A percentile compares a stretch with the other conserved stretches of the same genome.
Evolutionary conservation across 2,329 filamentous ascomycete genomes (phyloP).

Genomic region (Plectosphaerella cucumerina): DNA sequence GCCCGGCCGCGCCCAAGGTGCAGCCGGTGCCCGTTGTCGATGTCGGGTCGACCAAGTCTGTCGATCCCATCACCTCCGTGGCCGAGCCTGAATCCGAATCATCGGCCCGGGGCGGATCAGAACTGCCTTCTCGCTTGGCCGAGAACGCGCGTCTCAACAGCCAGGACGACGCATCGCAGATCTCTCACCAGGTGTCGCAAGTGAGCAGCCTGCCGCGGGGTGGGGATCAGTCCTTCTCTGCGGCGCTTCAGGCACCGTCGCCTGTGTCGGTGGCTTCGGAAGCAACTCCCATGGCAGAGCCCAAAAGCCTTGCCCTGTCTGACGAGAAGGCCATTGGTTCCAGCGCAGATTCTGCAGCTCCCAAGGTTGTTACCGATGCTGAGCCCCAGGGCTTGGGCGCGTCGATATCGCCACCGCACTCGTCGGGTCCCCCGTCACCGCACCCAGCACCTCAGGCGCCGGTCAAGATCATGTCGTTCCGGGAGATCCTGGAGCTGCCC

Average conservation of each 20-base stretch:
- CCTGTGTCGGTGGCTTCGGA: conserved; percentile 34
- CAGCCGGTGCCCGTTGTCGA: too few relatives aligned
- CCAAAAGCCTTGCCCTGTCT: conserved; percentile 31
- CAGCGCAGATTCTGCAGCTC: too few relatives aligned
- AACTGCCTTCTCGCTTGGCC: neutral
- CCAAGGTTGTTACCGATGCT: too few relatives aligned
- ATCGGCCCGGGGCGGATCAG: neutral
- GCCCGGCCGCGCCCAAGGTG: too few relatives aligned
- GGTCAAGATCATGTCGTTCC: conserved; percentile 55
- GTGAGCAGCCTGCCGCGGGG: conserved; percentile 26
- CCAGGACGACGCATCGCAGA: neutral
- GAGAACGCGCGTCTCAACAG: neutral
- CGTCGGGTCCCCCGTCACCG: too few relatives aligned
- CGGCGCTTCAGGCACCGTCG: conserved; percentile 34
- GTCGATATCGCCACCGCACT: conserved; percentile 11
- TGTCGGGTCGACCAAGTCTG: too few relatives aligned
- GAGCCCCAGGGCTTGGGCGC: conserved; percentile 3
- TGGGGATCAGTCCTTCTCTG: conserved; percentile 14
- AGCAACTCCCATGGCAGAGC: conserved; percentile 7
- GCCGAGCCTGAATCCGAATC: too few relatives aligned
- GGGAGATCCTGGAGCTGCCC: conserved; percentile 70
- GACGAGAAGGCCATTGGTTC: conserved; percentile 38
- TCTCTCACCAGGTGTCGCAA: conserved; percentile 32
- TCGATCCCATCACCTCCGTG: too few relatives aligned
- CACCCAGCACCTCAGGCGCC: conserved; percentile 4